Evolutionary conservation across 176 grass and related monocot genomes (phyloP), one percentile per base, ranked within the genome.

Genomic region (Triticum monococcum): DNA sequence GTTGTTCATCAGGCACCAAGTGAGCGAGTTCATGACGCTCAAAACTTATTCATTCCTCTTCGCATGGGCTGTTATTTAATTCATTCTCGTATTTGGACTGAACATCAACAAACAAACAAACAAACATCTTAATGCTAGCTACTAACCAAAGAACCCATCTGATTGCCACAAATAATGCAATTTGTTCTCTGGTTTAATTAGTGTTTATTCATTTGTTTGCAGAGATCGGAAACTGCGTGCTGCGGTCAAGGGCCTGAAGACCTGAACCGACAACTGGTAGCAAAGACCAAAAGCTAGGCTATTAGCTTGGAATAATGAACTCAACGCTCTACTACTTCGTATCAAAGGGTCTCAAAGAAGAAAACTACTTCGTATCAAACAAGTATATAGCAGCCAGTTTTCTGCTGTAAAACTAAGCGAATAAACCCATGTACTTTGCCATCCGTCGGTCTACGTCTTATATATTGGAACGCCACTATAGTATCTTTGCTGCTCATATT

Each of bases 191-290:
- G 5, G 1, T 35, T 25, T 73, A 73, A 45, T 45, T 23, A 61
- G 3, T 68, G 46, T n/a, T 64, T 73, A 18, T 35, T 75, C 60
- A 35, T 16, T 22, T 12, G 1, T 79, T 57, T 78, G 43, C 87
- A 89, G 90, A 73, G 65, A 68, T 92, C 26, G 90, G 90, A 10
- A 86, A 72, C 68, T 92, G 90, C 74, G 54, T 40, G 30, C 64
- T 68, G 14, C 64, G 64, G 3, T 68, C 64, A 68, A 68, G 64
- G 64, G 64, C 30, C 64, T 68, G 64, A 68, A 68, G 45, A 46
- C 45, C 3, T 46, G 45, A 46, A 46, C 30, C 17, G 64, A 33
- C 64, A 31, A 12, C 14, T 8, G 30, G 30, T 18, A 18, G 64
- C 13, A 18, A 67, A 67, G 64, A 17, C 2, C 26, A 8, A 66